phyloP scores from a whole-genome alignment of 352 stramenopile genomes.

The Aphanomyces astaci region DNA sequence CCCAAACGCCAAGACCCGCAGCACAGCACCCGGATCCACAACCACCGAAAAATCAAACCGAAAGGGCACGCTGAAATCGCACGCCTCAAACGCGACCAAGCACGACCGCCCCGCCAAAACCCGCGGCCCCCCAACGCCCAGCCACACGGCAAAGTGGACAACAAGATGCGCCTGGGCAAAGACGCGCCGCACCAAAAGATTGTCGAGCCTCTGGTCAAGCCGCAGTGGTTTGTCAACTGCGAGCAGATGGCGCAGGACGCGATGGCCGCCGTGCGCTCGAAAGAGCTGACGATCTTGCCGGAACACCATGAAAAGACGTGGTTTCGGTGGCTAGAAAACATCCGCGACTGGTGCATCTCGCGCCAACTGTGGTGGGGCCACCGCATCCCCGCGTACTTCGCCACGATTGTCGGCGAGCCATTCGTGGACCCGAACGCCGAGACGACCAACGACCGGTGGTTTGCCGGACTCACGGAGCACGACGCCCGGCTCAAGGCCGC shows the following conservation, averaged over 20 bases:
- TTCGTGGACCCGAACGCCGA: slow-evolving; percentile 66
- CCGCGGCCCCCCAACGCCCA: slow-evolving; percentile 91
- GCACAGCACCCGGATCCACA: slow-evolving; percentile 96
- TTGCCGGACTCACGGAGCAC: slow-evolving; percentile 67
- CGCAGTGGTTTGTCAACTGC: slow-evolving; percentile 96
- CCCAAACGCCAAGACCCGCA: slow-evolving; percentile 94
- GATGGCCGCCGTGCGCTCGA: slow-evolving; percentile 71
- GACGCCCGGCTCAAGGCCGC: slow-evolving; percentile 87
- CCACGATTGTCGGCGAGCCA: slow-evolving; percentile 57
- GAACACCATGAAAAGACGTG: slow-evolving; percentile 90
- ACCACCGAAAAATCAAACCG: slow-evolving; percentile 95
- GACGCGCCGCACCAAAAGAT: slow-evolving; percentile 98
- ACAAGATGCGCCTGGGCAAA: slow-evolving; percentile 97
- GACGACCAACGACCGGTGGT: slow-evolving; percentile 50
- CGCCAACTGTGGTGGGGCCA: slow-evolving; percentile 99
- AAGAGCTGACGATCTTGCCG: slow-evolving; percentile 74
- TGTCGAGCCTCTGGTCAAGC: slow-evolving; percentile 99
- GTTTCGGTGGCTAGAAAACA: slow-evolving; percentile 97
- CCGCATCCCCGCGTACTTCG: slow-evolving; percentile 98
- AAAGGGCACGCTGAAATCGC: slow-evolving; percentile 85
- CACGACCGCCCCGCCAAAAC: slow-evolving; percentile 78
- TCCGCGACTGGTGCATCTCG: slow-evolving; percentile 99
- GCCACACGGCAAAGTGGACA: slow-evolving; percentile 94
- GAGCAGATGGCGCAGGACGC: slow-evolving; percentile 79
- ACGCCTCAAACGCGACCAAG: slow-evolving; percentile 86